Percentiles rank a stretch among this genome's conserved stretches.
These are phyloP conservation scores for Solanum hybrid DNA, from an alignment of 305 asterid species.

Conservation along the genomic window DNA sequence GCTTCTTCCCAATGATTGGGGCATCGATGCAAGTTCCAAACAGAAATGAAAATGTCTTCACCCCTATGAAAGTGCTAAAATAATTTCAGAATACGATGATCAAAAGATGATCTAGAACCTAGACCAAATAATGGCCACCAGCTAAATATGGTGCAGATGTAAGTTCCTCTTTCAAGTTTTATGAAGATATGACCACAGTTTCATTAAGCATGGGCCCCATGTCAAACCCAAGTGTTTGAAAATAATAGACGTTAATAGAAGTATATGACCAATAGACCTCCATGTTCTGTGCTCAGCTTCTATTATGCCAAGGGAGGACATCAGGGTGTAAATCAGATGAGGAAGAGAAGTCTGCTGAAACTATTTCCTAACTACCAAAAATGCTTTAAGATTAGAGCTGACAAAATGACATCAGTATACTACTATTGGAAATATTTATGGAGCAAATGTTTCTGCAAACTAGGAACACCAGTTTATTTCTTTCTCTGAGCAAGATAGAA, in stretches of 20 bases:
- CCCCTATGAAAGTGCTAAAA: conserved; percentile 38
- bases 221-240: background rate
- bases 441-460: background rate
- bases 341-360: background rate
- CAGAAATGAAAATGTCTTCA: conserved; percentile 90
- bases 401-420: background rate
- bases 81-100: background rate
- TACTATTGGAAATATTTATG: background rate
- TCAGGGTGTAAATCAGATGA: background rate
- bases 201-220: background rate
- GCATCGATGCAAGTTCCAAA: conserved; percentile 92
- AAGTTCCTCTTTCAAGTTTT: background rate
- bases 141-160: background rate
- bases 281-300: background rate
- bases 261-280: background rate
- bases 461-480: background rate
- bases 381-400: background rate
- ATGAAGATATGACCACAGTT: background rate
- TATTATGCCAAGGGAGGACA: background rate
- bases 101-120: background rate
- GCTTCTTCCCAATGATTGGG: conserved; percentile 85
- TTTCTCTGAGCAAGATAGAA: background rate
- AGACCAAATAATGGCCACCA: background rate
- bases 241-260: background rate
- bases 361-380: background rate